Conservation (phyloP, 2,329 filamentous ascomycete species). For the Periconia digitata region DNA sequence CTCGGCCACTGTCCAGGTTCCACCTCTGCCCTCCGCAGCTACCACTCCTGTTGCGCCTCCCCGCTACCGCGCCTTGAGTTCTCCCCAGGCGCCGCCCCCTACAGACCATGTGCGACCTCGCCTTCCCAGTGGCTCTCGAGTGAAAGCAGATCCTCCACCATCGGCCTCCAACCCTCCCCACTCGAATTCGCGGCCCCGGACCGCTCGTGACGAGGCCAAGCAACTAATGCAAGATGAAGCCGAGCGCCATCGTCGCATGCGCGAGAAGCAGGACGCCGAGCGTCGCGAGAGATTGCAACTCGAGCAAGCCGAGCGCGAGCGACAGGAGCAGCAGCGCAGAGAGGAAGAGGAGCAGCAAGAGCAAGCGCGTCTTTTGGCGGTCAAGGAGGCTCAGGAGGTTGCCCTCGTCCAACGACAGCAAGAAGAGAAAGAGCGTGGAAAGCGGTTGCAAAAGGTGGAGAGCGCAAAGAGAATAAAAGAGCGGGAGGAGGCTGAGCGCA, state of each 20-base stretch:
- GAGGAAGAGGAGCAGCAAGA: conserved; percentile 27
- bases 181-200: conserved; percentile 18
- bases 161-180: conserved; percentile 18
- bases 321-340: conserved; percentile 24
- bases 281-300: conserved; percentile 35
- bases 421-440: conserved; percentile 36
- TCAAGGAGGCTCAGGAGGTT: conserved; percentile 31
- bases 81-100: conserved; percentile 23
- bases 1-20: conserved; percentile 23
- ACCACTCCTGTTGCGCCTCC: conserved; percentile 12
- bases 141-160: conserved; percentile 21
- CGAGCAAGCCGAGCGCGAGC: conserved; percentile 35
- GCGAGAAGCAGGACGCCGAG: conserved; percentile 31
- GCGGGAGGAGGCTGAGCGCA: conserved; percentile 33
- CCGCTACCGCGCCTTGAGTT: conserved; percentile 31
- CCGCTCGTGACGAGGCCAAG: conserved; percentile 34
- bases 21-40: conserved; percentile 17
- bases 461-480: conserved; percentile 25
- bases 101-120: conserved; percentile 27
- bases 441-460: conserved; percentile 34
- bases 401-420: conserved; percentile 29
- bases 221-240: conserved; percentile 33
- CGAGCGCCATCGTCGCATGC: conserved; percentile 32
- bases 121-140: conserved; percentile 25
- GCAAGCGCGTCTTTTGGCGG: conserved; percentile 25